phyloP scores from a whole-genome alignment of 305 asterid genomes.

The Fraxinus dipetala region DNA sequence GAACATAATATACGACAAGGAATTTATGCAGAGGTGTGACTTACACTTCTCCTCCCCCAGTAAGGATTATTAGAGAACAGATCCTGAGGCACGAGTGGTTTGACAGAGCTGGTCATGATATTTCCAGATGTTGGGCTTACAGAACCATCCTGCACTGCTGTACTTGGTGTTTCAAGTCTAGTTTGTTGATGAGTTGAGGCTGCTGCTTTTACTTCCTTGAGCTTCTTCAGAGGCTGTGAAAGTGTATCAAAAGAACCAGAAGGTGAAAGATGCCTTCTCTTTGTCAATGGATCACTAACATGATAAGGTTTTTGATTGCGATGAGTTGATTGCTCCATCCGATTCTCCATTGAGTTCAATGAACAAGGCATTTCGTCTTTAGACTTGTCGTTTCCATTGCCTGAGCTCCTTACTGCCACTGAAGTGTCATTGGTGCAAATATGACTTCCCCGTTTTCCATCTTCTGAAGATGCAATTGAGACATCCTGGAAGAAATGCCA shows the following conservation, averaged over 20 bases:
- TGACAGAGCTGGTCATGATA: constrained; percentile 25
- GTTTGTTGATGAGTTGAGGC: constrained; percentile 14
- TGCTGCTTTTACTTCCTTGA: constrained; percentile 29
- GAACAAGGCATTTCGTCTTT: constrained; percentile 24
- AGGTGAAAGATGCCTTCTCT: constrained; percentile 21
- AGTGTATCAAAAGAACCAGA: constrained; percentile 21
- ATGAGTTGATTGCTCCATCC: constrained; percentile 24
- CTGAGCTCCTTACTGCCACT: constrained; percentile 23
- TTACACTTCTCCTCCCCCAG: constrained; percentile 52
- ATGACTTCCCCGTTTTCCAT: constrained; percentile 26
- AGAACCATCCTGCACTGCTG: constrained; percentile 21
- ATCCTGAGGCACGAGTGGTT: constrained; percentile 30
- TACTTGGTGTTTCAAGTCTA: constrained; percentile 25
- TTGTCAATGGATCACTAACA: constrained; percentile 20
- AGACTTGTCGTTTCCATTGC: constrained; percentile 24
- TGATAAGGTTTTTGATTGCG: constrained; percentile 28
- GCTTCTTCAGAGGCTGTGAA: constrained; percentile 34
- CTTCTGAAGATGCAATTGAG: constrained; percentile 32
- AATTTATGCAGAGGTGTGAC: constrained; percentile 26
- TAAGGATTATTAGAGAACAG: constrained; percentile 32
- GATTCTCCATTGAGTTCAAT: constrained; percentile 28
- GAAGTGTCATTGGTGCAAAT: constrained; percentile 19
- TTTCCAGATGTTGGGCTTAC: constrained; percentile 35
- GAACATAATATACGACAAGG: not conserved
- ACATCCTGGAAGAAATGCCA: constrained; percentile 44